Evolutionary conservation across 108 stramenopile genomes (phyloP).

Genomic region (Conticribra guillardii): DNA sequence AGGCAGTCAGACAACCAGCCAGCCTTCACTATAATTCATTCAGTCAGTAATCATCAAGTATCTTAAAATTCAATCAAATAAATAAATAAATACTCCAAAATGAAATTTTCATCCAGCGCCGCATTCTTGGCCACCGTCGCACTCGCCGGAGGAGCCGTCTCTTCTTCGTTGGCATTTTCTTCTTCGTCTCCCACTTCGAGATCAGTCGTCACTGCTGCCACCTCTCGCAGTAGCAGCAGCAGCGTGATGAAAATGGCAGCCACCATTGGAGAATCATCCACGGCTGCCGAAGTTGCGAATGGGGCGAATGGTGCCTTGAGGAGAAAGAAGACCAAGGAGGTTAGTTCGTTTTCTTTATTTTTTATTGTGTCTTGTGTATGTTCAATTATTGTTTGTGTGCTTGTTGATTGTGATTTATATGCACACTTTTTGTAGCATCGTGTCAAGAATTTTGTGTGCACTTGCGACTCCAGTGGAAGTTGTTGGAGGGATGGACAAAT

Average conservation of each 20-base stretch:
- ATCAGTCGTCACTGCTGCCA: neutral
- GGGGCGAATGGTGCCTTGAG: neutral
- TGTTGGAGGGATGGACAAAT: too few species aligned
- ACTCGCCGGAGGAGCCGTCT: neutral
- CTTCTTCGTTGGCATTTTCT: neutral
- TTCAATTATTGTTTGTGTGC: too few species aligned
- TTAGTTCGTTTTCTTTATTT: neutral
- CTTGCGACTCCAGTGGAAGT: too few species aligned
- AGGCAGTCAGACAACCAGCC: too few species aligned
- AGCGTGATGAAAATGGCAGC: neutral
- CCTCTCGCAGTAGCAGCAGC: neutral
- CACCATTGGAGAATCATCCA: neutral
- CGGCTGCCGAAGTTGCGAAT: neutral
- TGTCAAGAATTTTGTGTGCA: too few species aligned
- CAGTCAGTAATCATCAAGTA: too few species aligned
- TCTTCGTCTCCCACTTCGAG: neutral
- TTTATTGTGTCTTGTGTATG: neutral
- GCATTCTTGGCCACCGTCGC: neutral
- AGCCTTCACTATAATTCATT: too few species aligned
- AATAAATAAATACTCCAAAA: neutral
- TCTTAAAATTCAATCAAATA: too few species aligned
- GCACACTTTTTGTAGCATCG: too few species aligned
- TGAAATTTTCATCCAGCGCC: neutral
- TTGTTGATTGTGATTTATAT: slow-evolving; percentile 6
- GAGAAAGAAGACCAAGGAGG: neutral